Evolutionary conservation across 139 green algal species (phyloP).

Genomic region (Chlamydomonas asymmetrica): DNA sequence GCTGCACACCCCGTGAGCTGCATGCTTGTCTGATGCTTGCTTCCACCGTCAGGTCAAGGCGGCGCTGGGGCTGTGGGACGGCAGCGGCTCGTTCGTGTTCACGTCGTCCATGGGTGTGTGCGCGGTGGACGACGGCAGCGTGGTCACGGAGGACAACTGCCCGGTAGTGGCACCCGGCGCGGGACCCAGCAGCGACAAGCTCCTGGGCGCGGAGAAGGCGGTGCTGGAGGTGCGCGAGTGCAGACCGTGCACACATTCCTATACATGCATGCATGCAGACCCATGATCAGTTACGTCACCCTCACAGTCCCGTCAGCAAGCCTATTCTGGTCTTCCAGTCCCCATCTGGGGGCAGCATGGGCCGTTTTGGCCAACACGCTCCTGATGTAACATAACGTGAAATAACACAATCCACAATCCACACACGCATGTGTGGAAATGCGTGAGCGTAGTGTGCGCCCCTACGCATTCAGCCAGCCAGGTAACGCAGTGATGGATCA

Average conservation of each 20-base stretch:
- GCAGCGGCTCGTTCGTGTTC: slow-evolving; percentile 86
- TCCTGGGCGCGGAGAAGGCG: slow-evolving; percentile 79
- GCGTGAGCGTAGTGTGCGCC: too few relatives aligned
- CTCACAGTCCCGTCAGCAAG: too few relatives aligned
- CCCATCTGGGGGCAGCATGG: too few relatives aligned
- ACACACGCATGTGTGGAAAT: too few relatives aligned
- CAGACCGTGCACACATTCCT: slow-evolving; percentile 1
- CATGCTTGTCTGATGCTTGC: not conserved
- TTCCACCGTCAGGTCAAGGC: slow-evolving; percentile 39
- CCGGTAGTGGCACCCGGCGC: slow-evolving; percentile 61
- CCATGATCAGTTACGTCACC: not conserved
- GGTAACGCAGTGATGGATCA: too few relatives aligned
- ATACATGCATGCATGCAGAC: not conserved
- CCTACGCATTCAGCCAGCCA: too few relatives aligned
- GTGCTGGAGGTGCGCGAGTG: slow-evolving; percentile 57
- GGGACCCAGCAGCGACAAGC: slow-evolving; percentile 65
- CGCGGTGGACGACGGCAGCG: slow-evolving; percentile 62
- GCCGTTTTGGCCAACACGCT: too few relatives aligned
- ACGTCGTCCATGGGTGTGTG: slow-evolving; percentile 87
- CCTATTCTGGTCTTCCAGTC: too few relatives aligned
- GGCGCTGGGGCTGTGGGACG: slow-evolving; percentile 80
- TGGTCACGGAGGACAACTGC: slow-evolving; percentile 62
- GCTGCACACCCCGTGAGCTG: not conserved
- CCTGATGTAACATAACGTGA: too few relatives aligned
- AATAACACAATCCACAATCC: too few relatives aligned